These are phyloP conservation scores for Penicillium angulare DNA, from an alignment of 495 filamentous ascomycete species.

Conservation along the genomic window DNA sequence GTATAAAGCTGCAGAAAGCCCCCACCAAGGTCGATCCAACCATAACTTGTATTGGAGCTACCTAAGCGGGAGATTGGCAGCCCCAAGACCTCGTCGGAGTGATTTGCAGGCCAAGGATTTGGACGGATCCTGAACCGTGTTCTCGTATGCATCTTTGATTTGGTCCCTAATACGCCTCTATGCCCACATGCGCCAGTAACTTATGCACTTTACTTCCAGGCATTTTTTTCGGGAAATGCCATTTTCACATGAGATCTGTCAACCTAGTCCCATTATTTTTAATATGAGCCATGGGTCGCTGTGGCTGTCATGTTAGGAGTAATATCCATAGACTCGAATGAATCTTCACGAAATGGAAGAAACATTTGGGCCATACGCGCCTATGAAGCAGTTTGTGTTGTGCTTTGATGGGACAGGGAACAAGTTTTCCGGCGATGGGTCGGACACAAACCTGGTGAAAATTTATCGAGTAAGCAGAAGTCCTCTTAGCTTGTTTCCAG, in stretches of 20 bases:
- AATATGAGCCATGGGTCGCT: slow-evolving; percentile 10
- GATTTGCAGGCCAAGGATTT: slow-evolving; percentile 16
- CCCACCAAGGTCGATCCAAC: slow-evolving; percentile 12
- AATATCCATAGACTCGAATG: too few relatives aligned
- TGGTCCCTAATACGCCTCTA: slow-evolving; percentile 5
- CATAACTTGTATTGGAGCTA: background rate
- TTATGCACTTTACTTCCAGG: too few relatives aligned
- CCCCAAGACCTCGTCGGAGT: background rate
- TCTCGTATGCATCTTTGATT: slow-evolving; percentile 8
- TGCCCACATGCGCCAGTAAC: background rate
- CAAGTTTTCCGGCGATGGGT: slow-evolving; percentile 73
- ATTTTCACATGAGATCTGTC: too few relatives aligned
- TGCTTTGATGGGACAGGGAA: slow-evolving; percentile 91
- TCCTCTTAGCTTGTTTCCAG: background rate
- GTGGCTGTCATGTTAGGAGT: background rate
- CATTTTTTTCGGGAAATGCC: too few relatives aligned
- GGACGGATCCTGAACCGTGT: slow-evolving; percentile 7
- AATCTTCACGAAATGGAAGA: background rate
- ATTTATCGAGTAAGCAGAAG: slow-evolving; percentile 56
- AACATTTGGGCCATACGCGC: slow-evolving; percentile 1
- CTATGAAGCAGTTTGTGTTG: slow-evolving; percentile 59
- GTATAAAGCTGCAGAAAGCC: slow-evolving; percentile 6
- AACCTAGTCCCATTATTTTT: too few relatives aligned
- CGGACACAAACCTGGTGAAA: slow-evolving; percentile 84
- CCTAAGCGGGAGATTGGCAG: background rate